phyloP scores from a whole-genome alignment of 169 alveolate genomes.

The Toxoplasma gondii region DNA sequence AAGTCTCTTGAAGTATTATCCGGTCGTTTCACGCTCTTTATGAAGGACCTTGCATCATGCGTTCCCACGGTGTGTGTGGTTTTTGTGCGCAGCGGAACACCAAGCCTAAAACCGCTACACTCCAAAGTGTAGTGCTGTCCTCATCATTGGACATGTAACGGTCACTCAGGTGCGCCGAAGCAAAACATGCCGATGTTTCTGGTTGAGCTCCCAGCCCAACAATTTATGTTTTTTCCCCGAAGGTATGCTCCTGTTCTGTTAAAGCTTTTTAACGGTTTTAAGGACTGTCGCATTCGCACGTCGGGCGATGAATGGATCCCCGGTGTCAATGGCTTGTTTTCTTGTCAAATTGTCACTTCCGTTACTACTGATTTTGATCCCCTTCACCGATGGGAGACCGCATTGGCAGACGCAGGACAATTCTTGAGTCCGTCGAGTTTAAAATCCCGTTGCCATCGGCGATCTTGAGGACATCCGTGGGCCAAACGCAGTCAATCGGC shows the following conservation, averaged over 20 bases:
- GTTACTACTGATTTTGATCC: not conserved
- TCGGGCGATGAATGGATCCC: not conserved
- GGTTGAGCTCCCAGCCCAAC: constrained; percentile 5
- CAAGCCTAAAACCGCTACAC: not conserved
- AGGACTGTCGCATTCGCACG: constrained; percentile 14
- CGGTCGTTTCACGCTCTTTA: not conserved
- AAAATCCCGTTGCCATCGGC: not conserved
- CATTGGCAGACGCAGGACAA: not conserved
- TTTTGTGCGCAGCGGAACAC: not conserved
- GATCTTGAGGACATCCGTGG: too few relatives aligned
- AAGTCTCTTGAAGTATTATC: not conserved
- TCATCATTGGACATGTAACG: not conserved
- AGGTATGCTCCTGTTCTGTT: not conserved
- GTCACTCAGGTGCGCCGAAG: not conserved
- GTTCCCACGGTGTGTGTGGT: not conserved
- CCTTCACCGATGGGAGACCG: not conserved
- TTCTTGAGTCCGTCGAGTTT: not conserved
- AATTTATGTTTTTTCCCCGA: not conserved
- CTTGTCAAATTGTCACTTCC: not conserved
- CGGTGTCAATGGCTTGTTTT: not conserved
- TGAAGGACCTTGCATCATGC: not conserved
- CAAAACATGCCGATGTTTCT: not conserved
- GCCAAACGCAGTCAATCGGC: too few relatives aligned
- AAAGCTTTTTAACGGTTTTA: not conserved
- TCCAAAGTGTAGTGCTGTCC: not conserved